Percentiles rank a stretch among this genome's conserved stretches.
phyloP scores from a whole-genome alignment of 208 protist genomes.

The Leishmania aethiopica region DNA sequence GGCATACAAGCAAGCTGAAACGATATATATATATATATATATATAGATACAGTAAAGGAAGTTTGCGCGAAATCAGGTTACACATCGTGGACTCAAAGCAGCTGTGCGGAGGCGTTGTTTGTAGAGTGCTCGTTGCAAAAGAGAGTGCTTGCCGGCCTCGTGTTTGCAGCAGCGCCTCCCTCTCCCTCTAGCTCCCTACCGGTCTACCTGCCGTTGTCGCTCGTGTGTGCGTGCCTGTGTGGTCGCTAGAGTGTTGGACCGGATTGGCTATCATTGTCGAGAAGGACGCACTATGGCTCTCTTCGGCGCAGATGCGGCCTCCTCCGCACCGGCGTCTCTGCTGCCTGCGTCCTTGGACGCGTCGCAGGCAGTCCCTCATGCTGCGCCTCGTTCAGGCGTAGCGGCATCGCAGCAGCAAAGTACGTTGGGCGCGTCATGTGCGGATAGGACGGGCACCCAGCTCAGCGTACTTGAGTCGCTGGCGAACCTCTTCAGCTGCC shows the following conservation, averaged over 20 bases:
- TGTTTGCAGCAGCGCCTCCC: neutral
- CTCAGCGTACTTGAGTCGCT: conserved; percentile 7
- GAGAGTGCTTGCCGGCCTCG: neutral
- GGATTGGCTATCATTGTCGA: neutral
- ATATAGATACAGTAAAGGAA: neutral
- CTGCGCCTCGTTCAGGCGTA: neutral
- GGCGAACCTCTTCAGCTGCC: conserved; percentile 2
- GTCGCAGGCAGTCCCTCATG: neutral
- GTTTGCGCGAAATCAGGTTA: too few relatives aligned
- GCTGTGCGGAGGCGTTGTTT: neutral
- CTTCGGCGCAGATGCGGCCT: neutral
- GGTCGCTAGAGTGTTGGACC: neutral
- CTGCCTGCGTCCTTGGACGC: neutral
- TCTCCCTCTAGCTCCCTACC: neutral
- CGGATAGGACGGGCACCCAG: neutral
- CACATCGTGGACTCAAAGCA: neutral
- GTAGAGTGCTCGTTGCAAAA: neutral
- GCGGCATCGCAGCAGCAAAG: neutral
- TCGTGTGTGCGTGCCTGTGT: too few relatives aligned
- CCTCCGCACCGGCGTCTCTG: neutral
- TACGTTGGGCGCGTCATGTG: neutral
- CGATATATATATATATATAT: neutral
- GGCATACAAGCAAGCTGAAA: neutral
- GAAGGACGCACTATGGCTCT: neutral
- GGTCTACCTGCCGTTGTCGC: neutral